Conservation (phyloP, 345 rosid species). For the thale cress (Arabidopsis thaliana) region TAIR10.1 NC_003076.8:22812001-22812500, state of each 20-base stretch:
- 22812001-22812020: background rate
- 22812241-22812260: conserved; percentile 8
- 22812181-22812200: conserved; percentile 10
- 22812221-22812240: conserved; percentile 1
- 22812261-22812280: conserved; percentile 29
- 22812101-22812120: conserved; percentile 10
- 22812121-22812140: background rate
- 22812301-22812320: background rate
- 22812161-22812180: background rate
- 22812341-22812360: background rate
- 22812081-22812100: conserved; percentile 3
- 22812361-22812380: background rate
- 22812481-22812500: conserved; percentile 11
- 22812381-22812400: background rate
- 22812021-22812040: background rate
- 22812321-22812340: background rate
- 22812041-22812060: background rate
- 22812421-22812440: background rate
- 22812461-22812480: background rate
- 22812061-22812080: background rate
- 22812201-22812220: background rate
- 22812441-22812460: background rate
- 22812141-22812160: background rate
- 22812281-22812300: background rate
- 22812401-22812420: conserved; percentile 22